A percentile compares a stretch with the other conserved stretches of the same genome.
phyloP scores from a whole-genome alignment of 495 filamentous ascomycete species.

The Usnea hakonensis region DNA sequence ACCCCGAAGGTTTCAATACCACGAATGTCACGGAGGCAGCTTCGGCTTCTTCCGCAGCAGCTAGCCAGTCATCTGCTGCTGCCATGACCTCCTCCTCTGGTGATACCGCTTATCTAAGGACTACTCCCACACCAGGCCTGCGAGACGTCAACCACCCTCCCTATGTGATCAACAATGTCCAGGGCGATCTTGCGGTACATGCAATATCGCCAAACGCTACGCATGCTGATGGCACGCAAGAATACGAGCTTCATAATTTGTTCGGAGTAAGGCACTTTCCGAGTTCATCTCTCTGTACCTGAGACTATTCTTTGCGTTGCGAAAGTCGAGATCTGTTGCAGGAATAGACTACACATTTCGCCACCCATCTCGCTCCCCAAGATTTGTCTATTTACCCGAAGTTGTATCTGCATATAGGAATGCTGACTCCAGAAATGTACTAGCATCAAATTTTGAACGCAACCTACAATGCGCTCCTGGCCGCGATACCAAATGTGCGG shows the following conservation, averaged over 20 bases:
- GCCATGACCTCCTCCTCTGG: constrained; percentile 29
- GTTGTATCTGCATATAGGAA: no score
- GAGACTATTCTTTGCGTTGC: no score
- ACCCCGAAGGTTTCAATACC: constrained; percentile 64
- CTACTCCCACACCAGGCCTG: constrained; percentile 58
- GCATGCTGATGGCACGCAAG: constrained; percentile 58
- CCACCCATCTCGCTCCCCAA: no score
- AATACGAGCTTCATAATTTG: constrained; percentile 79
- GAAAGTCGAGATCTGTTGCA: no score
- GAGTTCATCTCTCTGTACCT: no score
- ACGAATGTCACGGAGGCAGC: constrained; percentile 65
- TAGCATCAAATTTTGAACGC: constrained; percentile 69
- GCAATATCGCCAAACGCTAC: constrained; percentile 74
- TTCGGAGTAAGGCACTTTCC: no score
- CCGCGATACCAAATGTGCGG: constrained; percentile 55
- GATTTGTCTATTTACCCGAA: no score
- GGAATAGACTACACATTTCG: no score
- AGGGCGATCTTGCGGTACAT: constrained; percentile 66
- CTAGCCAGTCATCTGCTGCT: constrained; percentile 41
- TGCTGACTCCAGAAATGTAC: no score
- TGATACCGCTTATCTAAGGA: constrained; percentile 47
- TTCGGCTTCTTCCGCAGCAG: constrained; percentile 46
- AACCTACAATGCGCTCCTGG: constrained; percentile 65
- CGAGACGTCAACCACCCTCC: constrained; percentile 74
- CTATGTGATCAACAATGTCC: constrained; percentile 73